Conservation (phyloP, 1,284 basidiomycete species). For the Ceratobasidium sp. region DNA sequence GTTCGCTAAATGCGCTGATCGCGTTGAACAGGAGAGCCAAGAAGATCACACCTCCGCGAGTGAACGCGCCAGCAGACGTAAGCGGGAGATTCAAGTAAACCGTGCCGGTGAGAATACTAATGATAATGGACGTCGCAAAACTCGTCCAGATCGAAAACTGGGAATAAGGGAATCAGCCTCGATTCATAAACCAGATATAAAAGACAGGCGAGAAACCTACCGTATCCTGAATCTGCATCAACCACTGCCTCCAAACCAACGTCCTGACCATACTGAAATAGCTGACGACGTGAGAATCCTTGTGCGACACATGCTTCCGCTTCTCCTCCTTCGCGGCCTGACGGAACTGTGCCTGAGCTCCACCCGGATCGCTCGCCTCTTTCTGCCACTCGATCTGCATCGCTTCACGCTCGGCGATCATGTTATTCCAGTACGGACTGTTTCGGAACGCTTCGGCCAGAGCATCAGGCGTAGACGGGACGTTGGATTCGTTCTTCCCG, state of each 20-base stretch:
- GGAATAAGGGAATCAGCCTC: constrained; percentile 71
- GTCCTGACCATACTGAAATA: constrained; percentile 82
- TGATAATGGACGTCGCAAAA: constrained; percentile 54
- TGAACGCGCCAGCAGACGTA: constrained; percentile 86
- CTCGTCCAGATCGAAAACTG: constrained; percentile 42
- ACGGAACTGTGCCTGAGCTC: constrained; percentile 81
- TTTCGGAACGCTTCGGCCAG: constrained; percentile 78
- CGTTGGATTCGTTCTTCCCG: constrained; percentile 73
- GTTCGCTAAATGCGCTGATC: constrained; percentile 83
- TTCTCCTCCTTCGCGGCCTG: constrained; percentile 84
- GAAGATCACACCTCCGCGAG: constrained; percentile 83
- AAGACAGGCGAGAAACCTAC: neutral
- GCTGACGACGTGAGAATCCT: constrained; percentile 89
- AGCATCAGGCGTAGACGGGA: constrained; percentile 79
- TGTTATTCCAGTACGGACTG: constrained; percentile 67
- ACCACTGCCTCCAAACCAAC: constrained; percentile 81
- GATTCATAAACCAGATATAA: neutral
- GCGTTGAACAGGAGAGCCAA: constrained; percentile 78
- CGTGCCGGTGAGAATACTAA: constrained; percentile 85
- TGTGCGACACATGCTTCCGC: constrained; percentile 84
- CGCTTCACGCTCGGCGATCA: constrained; percentile 58
- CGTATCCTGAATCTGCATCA: constrained; percentile 64
- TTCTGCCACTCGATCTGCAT: constrained; percentile 75
- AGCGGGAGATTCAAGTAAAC: constrained; percentile 80
- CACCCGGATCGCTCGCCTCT: constrained; percentile 73